Evolutionary conservation across 768 basidiomycete species (phyloP).

Genomic region (Pholiota conissans): DNA sequence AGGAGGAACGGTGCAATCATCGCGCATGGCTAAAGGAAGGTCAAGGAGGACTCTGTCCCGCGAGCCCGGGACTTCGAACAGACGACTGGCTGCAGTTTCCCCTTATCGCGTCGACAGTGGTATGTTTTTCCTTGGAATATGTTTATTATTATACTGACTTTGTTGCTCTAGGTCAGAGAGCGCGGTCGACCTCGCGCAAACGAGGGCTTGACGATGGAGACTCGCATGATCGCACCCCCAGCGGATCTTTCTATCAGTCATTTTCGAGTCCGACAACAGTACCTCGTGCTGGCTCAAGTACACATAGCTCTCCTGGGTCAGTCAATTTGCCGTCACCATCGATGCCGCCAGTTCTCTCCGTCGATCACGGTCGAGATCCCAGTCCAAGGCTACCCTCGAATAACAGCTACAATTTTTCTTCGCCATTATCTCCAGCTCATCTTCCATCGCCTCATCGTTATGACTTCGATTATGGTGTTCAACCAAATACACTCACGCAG

Average conservation of each 20-base stretch:
- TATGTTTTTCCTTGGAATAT: constrained; percentile 20
- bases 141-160: not conserved
- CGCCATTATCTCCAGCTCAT: constrained; percentile 53
- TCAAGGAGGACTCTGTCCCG: constrained; percentile 59
- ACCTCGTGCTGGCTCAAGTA: constrained; percentile 45
- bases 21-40: constrained; percentile 49
- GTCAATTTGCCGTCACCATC: constrained; percentile 71
- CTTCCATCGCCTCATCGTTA: constrained; percentile 54
- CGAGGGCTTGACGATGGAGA: constrained; percentile 71
- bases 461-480: constrained; percentile 55
- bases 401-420: constrained; percentile 43
- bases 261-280: constrained; percentile 53
- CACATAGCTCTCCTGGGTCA: constrained; percentile 77
- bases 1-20: constrained; percentile 33
- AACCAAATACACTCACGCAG: constrained; percentile 37
- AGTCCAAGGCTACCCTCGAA: constrained; percentile 54
- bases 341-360: constrained; percentile 38
- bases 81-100: constrained; percentile 58
- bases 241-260: constrained; percentile 48
- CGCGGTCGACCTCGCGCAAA: constrained; percentile 74
- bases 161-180: constrained; percentile 48
- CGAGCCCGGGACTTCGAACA: constrained; percentile 49
- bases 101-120: constrained; percentile 68
- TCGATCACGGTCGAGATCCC: constrained; percentile 32
- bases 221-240: constrained; percentile 40